phyloP scores from a whole-genome alignment of 2,329 filamentous ascomycete genomes.

The Ceratocystis colombiana region DNA sequence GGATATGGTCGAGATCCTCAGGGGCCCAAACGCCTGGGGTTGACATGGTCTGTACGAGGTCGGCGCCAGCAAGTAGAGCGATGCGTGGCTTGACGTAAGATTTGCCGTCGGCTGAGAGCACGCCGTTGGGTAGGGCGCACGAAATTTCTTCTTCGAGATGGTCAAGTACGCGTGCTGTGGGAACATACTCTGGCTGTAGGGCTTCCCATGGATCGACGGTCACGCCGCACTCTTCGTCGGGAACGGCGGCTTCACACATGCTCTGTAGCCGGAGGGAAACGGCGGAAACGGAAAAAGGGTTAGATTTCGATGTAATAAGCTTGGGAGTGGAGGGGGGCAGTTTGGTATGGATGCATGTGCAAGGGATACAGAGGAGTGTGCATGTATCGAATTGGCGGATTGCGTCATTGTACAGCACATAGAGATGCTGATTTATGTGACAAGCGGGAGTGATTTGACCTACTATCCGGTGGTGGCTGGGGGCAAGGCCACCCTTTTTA shows the following conservation, averaged over 20 bases:
- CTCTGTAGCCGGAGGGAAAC: constrained; percentile 30
- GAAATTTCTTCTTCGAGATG: constrained; percentile 91
- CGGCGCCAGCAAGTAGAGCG: constrained; percentile 69
- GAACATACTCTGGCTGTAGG: constrained; percentile 68
- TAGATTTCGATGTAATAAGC: background rate
- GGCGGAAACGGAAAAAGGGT: background rate
- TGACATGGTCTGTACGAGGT: constrained; percentile 65
- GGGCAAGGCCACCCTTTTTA: constrained; percentile 35
- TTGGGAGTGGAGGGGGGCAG: background rate
- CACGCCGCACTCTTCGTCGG: constrained; percentile 60
- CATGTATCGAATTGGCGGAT: constrained; percentile 2
- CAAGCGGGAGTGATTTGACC: background rate
- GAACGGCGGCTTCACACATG: constrained; percentile 78
- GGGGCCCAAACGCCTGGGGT: constrained; percentile 69
- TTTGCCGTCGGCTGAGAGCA: constrained; percentile 56
- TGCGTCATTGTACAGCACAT: constrained; percentile 19
- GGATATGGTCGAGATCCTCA: constrained; percentile 76
- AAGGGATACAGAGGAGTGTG: constrained; percentile 3
- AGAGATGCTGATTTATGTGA: background rate
- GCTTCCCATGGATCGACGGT: constrained; percentile 88
- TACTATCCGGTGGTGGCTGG: constrained; percentile 33
- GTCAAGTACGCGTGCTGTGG: constrained; percentile 79
- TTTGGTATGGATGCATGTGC: constrained; percentile 2
- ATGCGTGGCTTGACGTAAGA: constrained; percentile 57
- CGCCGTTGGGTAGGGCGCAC: constrained; percentile 59